A percentile compares a stretch with the other conserved stretches of the same genome.
Conservation (phyloP, 306 rosid genomes). For the Rosa multiflora region DNA sequence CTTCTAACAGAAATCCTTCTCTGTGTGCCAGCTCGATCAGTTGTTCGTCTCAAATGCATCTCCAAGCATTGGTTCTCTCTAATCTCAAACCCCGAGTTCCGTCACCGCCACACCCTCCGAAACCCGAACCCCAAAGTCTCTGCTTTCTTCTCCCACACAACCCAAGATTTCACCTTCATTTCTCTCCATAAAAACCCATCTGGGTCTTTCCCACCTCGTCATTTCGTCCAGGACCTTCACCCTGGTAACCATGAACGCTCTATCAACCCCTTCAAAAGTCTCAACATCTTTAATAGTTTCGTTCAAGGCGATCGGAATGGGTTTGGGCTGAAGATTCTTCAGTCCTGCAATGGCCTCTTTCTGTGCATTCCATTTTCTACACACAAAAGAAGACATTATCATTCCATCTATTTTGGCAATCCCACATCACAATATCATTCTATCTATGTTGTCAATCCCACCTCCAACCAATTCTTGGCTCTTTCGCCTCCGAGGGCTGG, state of each 20-base stretch:
- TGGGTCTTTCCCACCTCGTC: no score
- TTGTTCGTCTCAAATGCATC: conserved; percentile 19
- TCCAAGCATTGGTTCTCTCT: conserved; percentile 31
- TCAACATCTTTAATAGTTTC: not conserved
- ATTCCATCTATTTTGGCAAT: no score
- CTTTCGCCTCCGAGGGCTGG: not conserved
- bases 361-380: not conserved
- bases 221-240: no score
- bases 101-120: not conserved
- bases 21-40: conserved; percentile 21
- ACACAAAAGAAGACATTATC: no score
- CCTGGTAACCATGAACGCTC: not conserved
- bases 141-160: not conserved
- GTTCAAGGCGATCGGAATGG: not conserved
- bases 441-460: conserved; percentile 1
- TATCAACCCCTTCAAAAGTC: not conserved
- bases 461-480: not conserved
- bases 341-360: conserved; percentile 25
- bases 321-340: conserved; percentile 1
- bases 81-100: conserved; percentile 18
- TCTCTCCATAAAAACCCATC: not conserved
- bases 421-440: not conserved
- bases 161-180: not conserved
- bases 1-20: conserved; percentile 20
- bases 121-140: not conserved